Base-by-base conservation (phyloP, 768 basidiomycete species). In the Hypsizygus marmoreus region DNA sequence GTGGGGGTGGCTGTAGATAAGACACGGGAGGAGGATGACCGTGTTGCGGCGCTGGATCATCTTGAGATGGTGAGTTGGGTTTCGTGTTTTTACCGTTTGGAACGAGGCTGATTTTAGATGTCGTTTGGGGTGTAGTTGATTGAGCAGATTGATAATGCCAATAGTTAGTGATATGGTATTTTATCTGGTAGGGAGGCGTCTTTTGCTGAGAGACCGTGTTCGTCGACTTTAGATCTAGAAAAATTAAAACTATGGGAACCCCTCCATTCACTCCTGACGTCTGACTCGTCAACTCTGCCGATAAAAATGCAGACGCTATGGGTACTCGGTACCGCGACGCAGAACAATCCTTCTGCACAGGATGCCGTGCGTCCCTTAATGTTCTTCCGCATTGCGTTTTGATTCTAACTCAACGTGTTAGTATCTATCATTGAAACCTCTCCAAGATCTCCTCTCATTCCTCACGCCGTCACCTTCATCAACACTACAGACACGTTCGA, bases 61-160 rank as follows among this genome's bases (percentile, higher is more conserved):
- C 67, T 94, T 23, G 93, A 95, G 68, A 87, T 94, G 90, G 91
- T 88, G 40, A 40, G 80, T 39, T 20, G 32, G 24, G 12, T 6
- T 5, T 6, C 19, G 32, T 26, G 12, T 6, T 5, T 6, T 48
- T 40, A 33, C 4, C 40, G 26, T 20, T 40, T 2, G 20, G 14
- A 16, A 14, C 7, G 12, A 16, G 14, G 11, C 16, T 33, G 8
- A 40, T 33, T 24, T 23, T 25, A 28, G 11, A 22, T 22, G 16
- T 31, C 2, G 20, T 50, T 35, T 30, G 10, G 22, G 19, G 36
- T 37, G 20, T 54, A 94, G 92, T 72, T 95, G 22, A 75, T 95
- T 44, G 91, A 95, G 63, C 80, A 80, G 30, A 91, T 95, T 42
- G 93, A 95, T 57, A 95, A 95, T 62, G 92, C 93, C 0, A 95